A percentile compares a stretch with the other conserved stretches of the same genome.
Conservation (phyloP, 208 protist species). For the Strigomonas culicis region DNA sequence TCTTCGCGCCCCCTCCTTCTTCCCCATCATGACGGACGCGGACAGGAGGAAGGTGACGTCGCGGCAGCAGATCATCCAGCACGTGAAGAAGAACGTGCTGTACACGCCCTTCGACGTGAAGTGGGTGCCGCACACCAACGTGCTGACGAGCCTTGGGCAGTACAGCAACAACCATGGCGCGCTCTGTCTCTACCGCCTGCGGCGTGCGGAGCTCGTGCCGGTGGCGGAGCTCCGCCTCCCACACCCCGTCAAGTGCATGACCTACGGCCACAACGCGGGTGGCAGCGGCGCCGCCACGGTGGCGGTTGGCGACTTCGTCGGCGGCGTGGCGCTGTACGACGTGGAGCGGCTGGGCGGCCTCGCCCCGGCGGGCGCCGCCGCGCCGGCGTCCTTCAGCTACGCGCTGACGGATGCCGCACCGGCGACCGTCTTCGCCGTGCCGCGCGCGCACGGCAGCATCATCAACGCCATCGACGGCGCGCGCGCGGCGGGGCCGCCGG, state of each 20-base stretch:
- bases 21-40: too few species aligned
- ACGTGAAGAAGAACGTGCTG: conserved; percentile 86
- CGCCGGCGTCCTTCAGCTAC: conserved; percentile 6
- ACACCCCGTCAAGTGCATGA: conserved; percentile 89
- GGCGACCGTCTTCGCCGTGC: conserved; percentile 40
- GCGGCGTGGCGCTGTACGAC: conserved; percentile 79
- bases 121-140: conserved; percentile 87
- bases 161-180: conserved; percentile 88
- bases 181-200: conserved; percentile 73
- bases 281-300: conserved; percentile 27
- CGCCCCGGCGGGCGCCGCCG: neutral
- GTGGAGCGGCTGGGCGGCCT: conserved; percentile 38
- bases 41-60: too few species aligned
- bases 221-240: conserved; percentile 47
- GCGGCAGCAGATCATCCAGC: conserved; percentile 92
- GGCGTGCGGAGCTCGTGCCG: conserved; percentile 66
- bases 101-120: conserved; percentile 89
- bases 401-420: conserved; percentile 27
- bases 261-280: conserved; percentile 73
- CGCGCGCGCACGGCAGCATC: conserved; percentile 89
- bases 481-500: conserved; percentile 74
- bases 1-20: conserved; percentile 1
- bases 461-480: conserved; percentile 95
- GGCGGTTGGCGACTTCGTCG: conserved; percentile 87
- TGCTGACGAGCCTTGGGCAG: conserved; percentile 76